Base-by-base conservation (phyloP, 1,139 yeast genomes). In the Candida buenavistaensis region DNA sequence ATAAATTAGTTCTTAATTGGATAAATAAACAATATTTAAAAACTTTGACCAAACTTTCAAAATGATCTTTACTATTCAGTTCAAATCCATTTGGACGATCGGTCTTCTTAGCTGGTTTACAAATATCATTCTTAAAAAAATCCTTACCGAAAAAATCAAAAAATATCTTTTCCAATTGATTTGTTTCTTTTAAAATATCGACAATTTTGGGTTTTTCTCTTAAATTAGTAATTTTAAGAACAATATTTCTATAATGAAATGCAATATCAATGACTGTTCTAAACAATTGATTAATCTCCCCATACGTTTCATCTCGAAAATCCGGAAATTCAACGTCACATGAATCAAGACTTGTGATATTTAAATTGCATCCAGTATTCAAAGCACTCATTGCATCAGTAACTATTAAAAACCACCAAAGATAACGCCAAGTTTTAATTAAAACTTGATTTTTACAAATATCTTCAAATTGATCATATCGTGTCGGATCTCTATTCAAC, bases 61-160 rank as follows among this genome's bases (percentile, higher is more conserved):
- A 55, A 36, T 57, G 56, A 23, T 54, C 58, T 11, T 28, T 27
- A 22, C 56, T 48, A 8, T 41, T 37, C 14, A 40, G 30, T 11
- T 46, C 48, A 39, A 49, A 53, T 6, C 45, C 45, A 25, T 35
- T 33, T 7, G 44, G 41, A 22, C 35, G 27, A 29, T 31, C 9
- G 8, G 59, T 53, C 6, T 45, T 43, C 4, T 39, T 36, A 1
- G 59, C 61, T 4, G 71, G 68, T 24, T 56, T 58, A 45, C 74
- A 65, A 27, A 70, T 59, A 25, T 51, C 55, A 32, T 64, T 72
- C 34, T 60, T 59, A 48, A 70, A 70, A 43, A 68, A 70, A 43
- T 70, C 74, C 35, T 64, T 64, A 3, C 75, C 75, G 45, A 69
- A 70, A 32, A 57, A 53, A 4, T 66, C 56, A 31, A 60, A 53